A percentile compares a stretch with the other conserved stretches of the same genome.
Evolutionary conservation across 1,284 basidiomycete genomes (phyloP).

Genomic region (Cutaneotrichosporon daszewskae): DNA sequence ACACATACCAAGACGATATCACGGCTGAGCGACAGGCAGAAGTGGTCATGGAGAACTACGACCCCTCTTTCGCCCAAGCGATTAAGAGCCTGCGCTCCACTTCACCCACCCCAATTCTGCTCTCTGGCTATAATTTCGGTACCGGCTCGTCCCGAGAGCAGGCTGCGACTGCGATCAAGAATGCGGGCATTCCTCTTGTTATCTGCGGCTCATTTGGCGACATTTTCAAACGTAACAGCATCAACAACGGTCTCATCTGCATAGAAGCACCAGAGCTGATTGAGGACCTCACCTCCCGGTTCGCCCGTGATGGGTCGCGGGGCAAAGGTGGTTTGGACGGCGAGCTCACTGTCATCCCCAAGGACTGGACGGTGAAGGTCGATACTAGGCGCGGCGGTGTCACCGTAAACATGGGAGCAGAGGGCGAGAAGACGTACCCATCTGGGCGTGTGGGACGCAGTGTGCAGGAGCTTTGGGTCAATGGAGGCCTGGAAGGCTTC

Average conservation of each 20-base stretch:
- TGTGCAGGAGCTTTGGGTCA: conserved; percentile 75
- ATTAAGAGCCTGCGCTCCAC: conserved; percentile 58
- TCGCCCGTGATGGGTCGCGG: conserved; percentile 66
- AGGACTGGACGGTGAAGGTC: conserved; percentile 60
- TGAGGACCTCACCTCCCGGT: conserved; percentile 68
- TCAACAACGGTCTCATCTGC: conserved; percentile 97
- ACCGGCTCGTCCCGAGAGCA: conserved; percentile 99
- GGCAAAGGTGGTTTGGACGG: conserved; percentile 70
- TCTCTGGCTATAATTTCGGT: conserved; percentile 97
- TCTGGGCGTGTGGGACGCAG: conserved; percentile 75
- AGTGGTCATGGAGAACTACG: conserved; percentile 97
- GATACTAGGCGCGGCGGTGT: conserved; percentile 65
- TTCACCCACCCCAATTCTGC: conserved; percentile 58
- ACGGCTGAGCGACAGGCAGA: conserved; percentile 89
- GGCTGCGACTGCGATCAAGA: conserved; percentile 92
- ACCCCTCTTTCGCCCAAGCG: conserved; percentile 72
- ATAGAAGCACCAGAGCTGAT: conserved; percentile 87
- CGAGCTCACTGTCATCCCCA: conserved; percentile 69
- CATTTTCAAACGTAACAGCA: conserved; percentile 98
- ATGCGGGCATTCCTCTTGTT: conserved; percentile 87
- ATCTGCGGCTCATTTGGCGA: conserved; percentile 96
- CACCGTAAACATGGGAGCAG: conserved; percentile 51
- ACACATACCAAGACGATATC: conserved; percentile 99
- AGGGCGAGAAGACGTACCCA: conserved; percentile 57
- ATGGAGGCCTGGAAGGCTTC: conserved; percentile 53